These are phyloP conservation scores for Ramaria rubella DNA, from an alignment of 768 basidiomycete genomes.

Conservation along the genomic window DNA sequence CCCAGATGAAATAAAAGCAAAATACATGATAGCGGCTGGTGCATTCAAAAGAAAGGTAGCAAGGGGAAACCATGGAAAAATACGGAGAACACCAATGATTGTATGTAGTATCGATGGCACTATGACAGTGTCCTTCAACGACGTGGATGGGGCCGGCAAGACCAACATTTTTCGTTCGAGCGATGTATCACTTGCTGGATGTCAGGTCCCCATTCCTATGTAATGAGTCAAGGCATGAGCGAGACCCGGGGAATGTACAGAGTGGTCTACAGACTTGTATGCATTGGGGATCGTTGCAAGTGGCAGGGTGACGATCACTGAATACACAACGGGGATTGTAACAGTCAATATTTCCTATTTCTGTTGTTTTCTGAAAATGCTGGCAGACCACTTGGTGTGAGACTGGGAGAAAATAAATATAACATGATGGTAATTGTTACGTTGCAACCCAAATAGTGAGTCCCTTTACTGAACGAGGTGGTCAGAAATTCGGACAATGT, in stretches of 20 bases:
- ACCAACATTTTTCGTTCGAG: neutral
- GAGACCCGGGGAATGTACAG: neutral
- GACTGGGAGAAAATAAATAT: neutral
- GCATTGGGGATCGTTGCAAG: slow-evolving; percentile 5
- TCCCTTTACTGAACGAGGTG: neutral
- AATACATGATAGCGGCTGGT: too few species aligned
- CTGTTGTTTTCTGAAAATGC: slow-evolving; percentile 4
- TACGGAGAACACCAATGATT: too few species aligned
- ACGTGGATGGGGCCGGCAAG: neutral
- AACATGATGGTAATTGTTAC: neutral
- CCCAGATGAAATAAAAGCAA: too few species aligned
- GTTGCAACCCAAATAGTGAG: slow-evolving; percentile 7
- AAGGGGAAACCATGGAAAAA: too few species aligned
- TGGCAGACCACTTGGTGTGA: neutral
- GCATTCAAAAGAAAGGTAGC: too few species aligned
- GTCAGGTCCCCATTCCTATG: slow-evolving; percentile 1
- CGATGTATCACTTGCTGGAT: slow-evolving; percentile 6
- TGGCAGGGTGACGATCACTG: neutral
- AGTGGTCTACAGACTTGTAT: neutral
- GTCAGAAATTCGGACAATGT: neutral
- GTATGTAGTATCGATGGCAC: too few species aligned
- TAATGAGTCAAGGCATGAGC: neutral
- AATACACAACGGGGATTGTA: neutral
- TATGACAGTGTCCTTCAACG: neutral
- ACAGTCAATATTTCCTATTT: slow-evolving; percentile 6